Evolutionary conservation across 441 rosid species (phyloP).

Genomic region (Gossypium gossypioides): DNA sequence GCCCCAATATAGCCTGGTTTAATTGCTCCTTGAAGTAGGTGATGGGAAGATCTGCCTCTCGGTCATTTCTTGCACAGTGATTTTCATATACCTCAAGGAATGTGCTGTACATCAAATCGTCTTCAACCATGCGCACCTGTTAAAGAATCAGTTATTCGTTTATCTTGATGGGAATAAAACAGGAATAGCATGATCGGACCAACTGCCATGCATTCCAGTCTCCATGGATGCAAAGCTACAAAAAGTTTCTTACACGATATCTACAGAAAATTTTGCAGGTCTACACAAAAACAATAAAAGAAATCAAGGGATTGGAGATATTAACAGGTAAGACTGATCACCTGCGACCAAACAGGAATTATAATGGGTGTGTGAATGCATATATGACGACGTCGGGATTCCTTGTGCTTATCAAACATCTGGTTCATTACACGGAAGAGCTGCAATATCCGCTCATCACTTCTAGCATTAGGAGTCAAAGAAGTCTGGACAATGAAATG

Average conservation of each 20-base stretch:
- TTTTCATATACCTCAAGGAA: conserved; percentile 98
- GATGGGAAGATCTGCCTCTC: conserved; percentile 85
- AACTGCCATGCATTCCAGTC: conserved; percentile 2
- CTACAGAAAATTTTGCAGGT: background rate
- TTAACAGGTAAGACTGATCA: conserved; percentile 18
- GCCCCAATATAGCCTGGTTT: conserved; percentile 86
- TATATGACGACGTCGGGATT: conserved; percentile 84
- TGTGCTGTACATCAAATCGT: conserved; percentile 91
- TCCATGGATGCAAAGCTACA: background rate
- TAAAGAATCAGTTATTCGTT: background rate
- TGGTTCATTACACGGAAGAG: conserved; percentile 97
- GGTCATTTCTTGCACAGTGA: conserved; percentile 78
- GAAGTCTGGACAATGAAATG: conserved; percentile 97
- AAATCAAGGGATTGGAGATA: background rate
- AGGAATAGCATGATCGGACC: background rate
- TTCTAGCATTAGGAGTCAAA: conserved; percentile 94
- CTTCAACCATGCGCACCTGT: conserved; percentile 98
- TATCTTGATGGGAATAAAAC: background rate
- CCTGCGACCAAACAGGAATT: conserved; percentile 99
- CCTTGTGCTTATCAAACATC: conserved; percentile 98
- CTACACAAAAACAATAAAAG: conserved; percentile 7
- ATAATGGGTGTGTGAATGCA: conserved; percentile 90
- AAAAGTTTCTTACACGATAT: background rate
- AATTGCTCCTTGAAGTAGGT: conserved; percentile 87
- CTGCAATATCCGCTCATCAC: conserved; percentile 93